These are phyloP conservation scores for Kokia cookei DNA, from an alignment of 441 rosid species.

Conservation along the genomic window DNA sequence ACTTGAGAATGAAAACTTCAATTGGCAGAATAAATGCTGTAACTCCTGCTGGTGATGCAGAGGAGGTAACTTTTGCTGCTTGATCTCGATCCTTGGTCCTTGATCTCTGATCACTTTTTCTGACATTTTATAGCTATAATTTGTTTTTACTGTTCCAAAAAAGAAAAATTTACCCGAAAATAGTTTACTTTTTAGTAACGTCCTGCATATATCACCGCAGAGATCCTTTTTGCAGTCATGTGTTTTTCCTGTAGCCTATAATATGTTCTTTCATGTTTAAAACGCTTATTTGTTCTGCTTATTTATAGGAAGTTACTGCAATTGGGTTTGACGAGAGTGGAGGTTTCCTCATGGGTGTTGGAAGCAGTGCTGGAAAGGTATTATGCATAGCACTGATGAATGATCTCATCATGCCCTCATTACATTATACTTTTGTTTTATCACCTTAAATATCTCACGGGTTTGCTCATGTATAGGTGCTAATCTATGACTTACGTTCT, in stretches of 20 bases:
- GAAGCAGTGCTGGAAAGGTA: conserved; percentile 92
- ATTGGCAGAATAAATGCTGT: conserved; percentile 80
- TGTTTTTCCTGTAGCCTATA: not conserved
- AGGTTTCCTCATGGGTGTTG: conserved; percentile 79
- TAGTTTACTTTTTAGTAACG: not conserved
- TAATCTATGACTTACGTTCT: conserved; percentile 84
- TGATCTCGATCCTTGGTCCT: conserved; percentile 3
- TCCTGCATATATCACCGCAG: not conserved
- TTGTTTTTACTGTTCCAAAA: not conserved
- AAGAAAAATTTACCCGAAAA: not conserved
- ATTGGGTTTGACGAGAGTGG: conserved; percentile 74
- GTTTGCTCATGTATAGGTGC: conserved; percentile 44
- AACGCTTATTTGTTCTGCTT: conserved; percentile 11
- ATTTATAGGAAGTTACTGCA: conserved; percentile 78
- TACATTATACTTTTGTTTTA: not conserved
- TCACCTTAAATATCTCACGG: not conserved
- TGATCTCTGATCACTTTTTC: conserved; percentile 1
- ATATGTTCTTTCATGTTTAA: not conserved
- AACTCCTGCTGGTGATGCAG: conserved; percentile 62
- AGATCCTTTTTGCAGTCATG: not conserved
- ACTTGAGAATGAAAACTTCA: conserved; percentile 71
- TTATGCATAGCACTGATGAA: not conserved
- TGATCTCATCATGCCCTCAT: not conserved
- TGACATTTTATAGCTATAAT: not conserved
- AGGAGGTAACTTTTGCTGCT: conserved; percentile 36